These are phyloP conservation scores for Neurospora sp. DNA, from an alignment of 495 filamentous ascomycete species.

Conservation along the genomic window DNA sequence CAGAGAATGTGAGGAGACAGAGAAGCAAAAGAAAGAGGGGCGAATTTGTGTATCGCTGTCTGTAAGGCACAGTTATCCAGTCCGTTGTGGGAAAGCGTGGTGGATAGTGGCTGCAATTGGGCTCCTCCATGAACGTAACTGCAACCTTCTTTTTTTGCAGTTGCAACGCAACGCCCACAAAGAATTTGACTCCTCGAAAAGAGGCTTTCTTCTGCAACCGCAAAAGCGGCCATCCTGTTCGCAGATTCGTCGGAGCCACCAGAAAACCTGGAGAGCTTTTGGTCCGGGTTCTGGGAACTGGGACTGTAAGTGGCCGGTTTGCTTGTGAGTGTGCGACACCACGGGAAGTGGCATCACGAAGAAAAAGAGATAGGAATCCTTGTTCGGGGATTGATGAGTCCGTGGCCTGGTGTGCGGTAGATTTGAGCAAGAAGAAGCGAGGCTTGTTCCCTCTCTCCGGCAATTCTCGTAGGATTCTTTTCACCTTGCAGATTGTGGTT, in stretches of 20 bases:
- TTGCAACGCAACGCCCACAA: background rate
- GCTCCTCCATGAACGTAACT: background rate
- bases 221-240: background rate
- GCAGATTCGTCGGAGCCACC: background rate
- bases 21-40: background rate
- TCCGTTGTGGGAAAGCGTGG: background rate
- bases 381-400: background rate
- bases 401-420: background rate
- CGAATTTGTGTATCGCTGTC: background rate
- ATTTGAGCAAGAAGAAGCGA: background rate
- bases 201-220: background rate
- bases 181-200: background rate
- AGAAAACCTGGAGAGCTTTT: background rate
- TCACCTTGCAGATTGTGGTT: background rate
- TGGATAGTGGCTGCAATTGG: background rate
- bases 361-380: background rate
- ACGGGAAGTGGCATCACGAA: background rate
- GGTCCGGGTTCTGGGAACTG: background rate
- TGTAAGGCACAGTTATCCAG: background rate
- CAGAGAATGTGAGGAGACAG: background rate
- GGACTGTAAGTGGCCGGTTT: background rate
- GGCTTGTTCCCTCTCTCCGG: background rate
- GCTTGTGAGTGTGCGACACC: background rate
- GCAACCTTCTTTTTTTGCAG: background rate
- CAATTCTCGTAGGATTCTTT: background rate